Evolutionary conservation across 176 grass and related monocot genomes (phyloP), one percentile per base, ranked within the genome.

Genomic region (Musa troglodytarum): DNA sequence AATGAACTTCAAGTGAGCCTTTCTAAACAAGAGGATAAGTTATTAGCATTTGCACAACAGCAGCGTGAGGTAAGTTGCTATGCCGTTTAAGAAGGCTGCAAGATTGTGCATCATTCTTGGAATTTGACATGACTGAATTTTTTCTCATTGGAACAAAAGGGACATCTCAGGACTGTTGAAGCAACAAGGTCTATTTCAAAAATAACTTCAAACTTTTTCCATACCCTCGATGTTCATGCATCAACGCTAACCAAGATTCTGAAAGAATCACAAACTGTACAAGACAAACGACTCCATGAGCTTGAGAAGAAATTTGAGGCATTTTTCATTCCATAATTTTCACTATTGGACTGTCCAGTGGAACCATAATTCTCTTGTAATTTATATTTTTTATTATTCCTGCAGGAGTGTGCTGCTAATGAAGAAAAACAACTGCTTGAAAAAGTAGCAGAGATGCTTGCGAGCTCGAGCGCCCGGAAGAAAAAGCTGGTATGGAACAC

Each of bases 261-360:
- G 87, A 85, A 99, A 76, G 76, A 99, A 80, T 91, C 96, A 50
- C 88, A 92, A 83, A 78, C 54, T 74, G 81, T 95, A 25, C 96
- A 99, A 84, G 83, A 99, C 77, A 81, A 85, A 72, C 96, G 95
- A 84, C 91, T 99, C 62, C 65, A 88, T 79, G 91, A 99, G 49
- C 96, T 99, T 83, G 96, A 99, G 85, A 95, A 92, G 81, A 99
- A 92, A 85, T 99, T 99, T 53, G 91, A 99, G 96, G 96, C 89
- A 73, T 83, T 72, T 66, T 77, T 68, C 57, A 52, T 68, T 85
- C 11, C 71, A 61, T 82, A 58, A 28, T 71, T 58, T 9, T 58
- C 15, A 29, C 69, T 65, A 65, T 76, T 67, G 34, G 10, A 53
- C 63, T 49, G 54, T 65, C 57, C 16, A 71, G 52, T 19, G 65